phyloP scores from a whole-genome alignment of 2,329 filamentous ascomycete species.

The Penicillium sp. region DNA sequence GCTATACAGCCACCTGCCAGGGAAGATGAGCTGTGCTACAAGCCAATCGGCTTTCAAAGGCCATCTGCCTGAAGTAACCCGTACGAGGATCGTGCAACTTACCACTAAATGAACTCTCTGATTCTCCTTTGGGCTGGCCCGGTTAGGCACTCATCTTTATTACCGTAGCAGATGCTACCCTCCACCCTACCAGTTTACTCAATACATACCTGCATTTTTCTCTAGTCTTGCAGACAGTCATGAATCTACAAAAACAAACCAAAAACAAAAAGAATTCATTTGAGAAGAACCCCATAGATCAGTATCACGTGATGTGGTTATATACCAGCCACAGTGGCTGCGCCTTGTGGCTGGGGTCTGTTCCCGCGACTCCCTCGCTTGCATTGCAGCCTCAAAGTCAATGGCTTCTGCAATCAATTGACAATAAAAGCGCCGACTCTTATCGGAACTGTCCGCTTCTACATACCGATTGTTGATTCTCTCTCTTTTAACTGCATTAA shows the following conservation, averaged over 20 bases:
- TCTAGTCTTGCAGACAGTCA: too few relatives aligned
- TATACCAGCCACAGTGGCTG: constrained; percentile 6
- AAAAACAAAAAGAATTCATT: background rate
- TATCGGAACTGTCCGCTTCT: background rate
- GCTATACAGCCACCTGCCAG: background rate
- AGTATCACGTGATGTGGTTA: background rate
- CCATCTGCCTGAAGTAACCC: too few relatives aligned
- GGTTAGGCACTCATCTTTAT: too few relatives aligned
- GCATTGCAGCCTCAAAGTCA: background rate
- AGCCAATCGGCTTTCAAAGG: too few relatives aligned
- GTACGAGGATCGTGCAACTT: too few relatives aligned
- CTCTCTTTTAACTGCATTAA: background rate
- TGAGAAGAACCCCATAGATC: background rate
- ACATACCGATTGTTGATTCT: background rate
- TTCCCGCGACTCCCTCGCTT: constrained; percentile 6
- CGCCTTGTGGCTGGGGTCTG: constrained; percentile 3
- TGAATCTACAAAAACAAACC: too few relatives aligned
- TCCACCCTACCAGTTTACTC: too few relatives aligned
- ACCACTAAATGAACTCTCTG: too few relatives aligned
- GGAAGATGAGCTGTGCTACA: too few relatives aligned
- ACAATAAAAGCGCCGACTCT: background rate
- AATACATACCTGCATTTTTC: too few relatives aligned
- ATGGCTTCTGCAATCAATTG: background rate
- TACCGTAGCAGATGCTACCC: too few relatives aligned
- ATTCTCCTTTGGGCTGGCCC: too few relatives aligned